Conservation (phyloP, 768 basidiomycete species). For the Hysterangium stoloniferum region DNA sequence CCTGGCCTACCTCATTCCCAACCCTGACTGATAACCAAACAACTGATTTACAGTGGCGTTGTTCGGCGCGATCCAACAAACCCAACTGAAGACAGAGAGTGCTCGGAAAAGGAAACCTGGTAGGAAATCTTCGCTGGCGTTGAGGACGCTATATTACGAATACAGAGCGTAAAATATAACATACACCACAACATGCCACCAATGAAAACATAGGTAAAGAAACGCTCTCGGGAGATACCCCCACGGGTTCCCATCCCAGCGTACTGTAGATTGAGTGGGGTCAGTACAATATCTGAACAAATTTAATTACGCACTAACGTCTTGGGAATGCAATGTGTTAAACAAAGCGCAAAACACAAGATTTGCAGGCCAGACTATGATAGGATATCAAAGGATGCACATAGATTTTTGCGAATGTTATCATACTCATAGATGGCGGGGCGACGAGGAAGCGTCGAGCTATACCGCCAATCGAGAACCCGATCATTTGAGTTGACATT, state of each 20-base stretch:
- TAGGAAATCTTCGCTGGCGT: constrained; percentile 35
- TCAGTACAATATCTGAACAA: too few relatives aligned
- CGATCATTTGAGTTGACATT: constrained; percentile 19
- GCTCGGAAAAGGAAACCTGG: constrained; percentile 70
- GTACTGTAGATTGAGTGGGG: constrained; percentile 25
- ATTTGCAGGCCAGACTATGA: constrained; percentile 65
- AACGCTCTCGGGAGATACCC: constrained; percentile 50
- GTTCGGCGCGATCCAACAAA: constrained; percentile 63
- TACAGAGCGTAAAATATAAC: constrained; percentile 58
- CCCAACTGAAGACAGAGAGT: constrained; percentile 32
- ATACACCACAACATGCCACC: constrained; percentile 36
- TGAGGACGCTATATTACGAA: neutral
- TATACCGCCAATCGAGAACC: constrained; percentile 21
- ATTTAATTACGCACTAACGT: constrained; percentile 16
- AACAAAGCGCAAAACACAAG: constrained; percentile 73
- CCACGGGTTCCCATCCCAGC: constrained; percentile 46
- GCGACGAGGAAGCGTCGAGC: constrained; percentile 24
- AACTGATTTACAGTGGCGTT: constrained; percentile 64
- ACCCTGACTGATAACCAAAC: constrained; percentile 45
- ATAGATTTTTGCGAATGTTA: too few relatives aligned
- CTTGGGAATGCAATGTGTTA: constrained; percentile 71
- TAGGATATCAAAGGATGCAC: neutral
- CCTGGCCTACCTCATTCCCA: constrained; percentile 10
- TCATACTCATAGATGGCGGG: constrained; percentile 20
- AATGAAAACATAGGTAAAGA: constrained; percentile 48